Evolutionary conservation across 2,329 filamentous ascomycete species (phyloP).

Genomic region (Calonectria pseudoturangicola): DNA sequence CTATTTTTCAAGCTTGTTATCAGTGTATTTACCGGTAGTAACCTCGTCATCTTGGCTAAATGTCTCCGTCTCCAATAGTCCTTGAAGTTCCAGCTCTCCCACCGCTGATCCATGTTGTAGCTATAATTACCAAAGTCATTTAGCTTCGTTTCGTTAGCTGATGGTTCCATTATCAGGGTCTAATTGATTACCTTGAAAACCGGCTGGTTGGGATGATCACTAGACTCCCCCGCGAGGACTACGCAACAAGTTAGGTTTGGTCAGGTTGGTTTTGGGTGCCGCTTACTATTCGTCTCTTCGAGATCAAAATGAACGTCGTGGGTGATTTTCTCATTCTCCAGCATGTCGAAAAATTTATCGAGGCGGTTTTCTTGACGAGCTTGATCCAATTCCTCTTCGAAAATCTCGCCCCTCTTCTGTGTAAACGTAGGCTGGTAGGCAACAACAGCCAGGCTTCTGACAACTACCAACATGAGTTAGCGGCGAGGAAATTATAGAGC

Average conservation of each 20-base stretch:
- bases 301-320: slow-evolving; percentile 57
- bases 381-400: slow-evolving; percentile 42
- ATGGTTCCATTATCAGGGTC: background rate
- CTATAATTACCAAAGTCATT: slow-evolving; percentile 56
- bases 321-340: slow-evolving; percentile 34
- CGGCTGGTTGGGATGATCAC: slow-evolving; percentile 45
- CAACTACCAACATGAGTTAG: slow-evolving; percentile 47
- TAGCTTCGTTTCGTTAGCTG: slow-evolving; percentile 46
- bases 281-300: slow-evolving; percentile 56
- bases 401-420: background rate
- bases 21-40: slow-evolving; percentile 50
- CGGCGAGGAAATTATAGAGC: background rate
- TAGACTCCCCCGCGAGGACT: slow-evolving; percentile 50
- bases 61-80: slow-evolving; percentile 46
- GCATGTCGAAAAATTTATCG: slow-evolving; percentile 22
- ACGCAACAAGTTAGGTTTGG: slow-evolving; percentile 41
- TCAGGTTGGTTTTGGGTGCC: background rate
- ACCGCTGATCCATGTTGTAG: slow-evolving; percentile 44
- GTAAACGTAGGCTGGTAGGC: slow-evolving; percentile 51
- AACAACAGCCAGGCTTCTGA: slow-evolving; percentile 53
- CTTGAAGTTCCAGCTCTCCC: slow-evolving; percentile 34
- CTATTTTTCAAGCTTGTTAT: background rate
- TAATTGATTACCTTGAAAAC: slow-evolving; percentile 52
- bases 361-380: slow-evolving; percentile 27
- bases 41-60: slow-evolving; percentile 47